Percentiles rank a stretch among this genome's conserved stretches.
phyloP scores from a whole-genome alignment of 148 eudicot species.

The Arbutus unedo region DNA sequence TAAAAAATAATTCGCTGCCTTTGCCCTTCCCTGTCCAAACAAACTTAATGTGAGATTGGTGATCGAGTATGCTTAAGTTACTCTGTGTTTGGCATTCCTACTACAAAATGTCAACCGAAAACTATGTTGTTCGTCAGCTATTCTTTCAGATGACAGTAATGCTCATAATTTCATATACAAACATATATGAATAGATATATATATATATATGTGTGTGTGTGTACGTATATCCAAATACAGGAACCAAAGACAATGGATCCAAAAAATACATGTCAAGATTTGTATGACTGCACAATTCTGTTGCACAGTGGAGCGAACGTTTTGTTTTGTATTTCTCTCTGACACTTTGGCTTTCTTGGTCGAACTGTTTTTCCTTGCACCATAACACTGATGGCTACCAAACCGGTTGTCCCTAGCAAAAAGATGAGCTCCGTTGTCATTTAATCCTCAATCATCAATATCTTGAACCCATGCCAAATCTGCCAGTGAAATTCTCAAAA shows the following conservation, averaged over 20 bases:
- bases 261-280: background rate
- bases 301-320: background rate
- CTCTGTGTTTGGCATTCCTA: no score
- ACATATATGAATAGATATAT: background rate
- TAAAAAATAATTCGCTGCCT: no score
- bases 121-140: background rate
- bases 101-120: background rate
- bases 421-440: background rate
- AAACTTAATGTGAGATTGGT: no score
- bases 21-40: no score
- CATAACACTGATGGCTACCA: background rate
- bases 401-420: slow-evolving; percentile 6
- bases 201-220: no score
- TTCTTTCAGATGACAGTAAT: background rate
- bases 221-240: background rate
- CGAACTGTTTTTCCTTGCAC: background rate
- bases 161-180: background rate
- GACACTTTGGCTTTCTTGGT: background rate
- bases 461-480: slow-evolving; percentile 84
- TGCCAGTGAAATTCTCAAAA: slow-evolving; percentile 26
- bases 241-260: background rate
- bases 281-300: slow-evolving; percentile 11
- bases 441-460: slow-evolving; percentile 53
- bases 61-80: no score
- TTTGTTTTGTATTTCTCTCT: background rate